Evolutionary conservation across 106 monocot species (phyloP), one percentile per base, ranked within the genome.

Genomic region (Dioscorea dumetorum): DNA sequence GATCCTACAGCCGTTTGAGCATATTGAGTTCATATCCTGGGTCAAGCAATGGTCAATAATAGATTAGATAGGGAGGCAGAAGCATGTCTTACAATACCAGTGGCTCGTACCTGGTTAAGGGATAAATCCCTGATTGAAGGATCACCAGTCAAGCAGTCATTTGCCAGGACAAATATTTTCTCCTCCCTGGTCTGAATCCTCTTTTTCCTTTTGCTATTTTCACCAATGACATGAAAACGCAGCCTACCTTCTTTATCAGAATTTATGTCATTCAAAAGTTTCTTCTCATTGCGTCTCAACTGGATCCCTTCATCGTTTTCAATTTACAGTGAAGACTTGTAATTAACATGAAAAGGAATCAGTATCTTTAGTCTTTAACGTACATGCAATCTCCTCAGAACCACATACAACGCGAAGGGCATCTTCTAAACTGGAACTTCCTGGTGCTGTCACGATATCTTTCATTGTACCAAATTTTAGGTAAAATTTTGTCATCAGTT

Each of bases 401-500:
- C 70, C 76, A 60, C 82, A 89, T 48, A 92, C 63, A 62, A 90
- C 78, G 70, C 21, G 86, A 71, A 97, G 80, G 16, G 70, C 79
- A 67, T 97, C 87, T 76, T 97, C 97, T 62, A 89, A 72, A 62
- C 72, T 90, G 89, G 84, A 89, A 71, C 87, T 84, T 68, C 79
- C 92, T 60, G 97, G 84, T 58, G 89, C 86, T 81, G 81, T 82
- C 20, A 97, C 78, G 48, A 97, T 92, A 70, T 76, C 77, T 73
- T 97, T 97, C 97, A 97, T 97, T 13, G 97, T 97, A 58, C 78
- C 75, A 73, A 92, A 92, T 66, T 97, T 97, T 50, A 97, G 64
- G 58, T 97, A 97, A 66, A 74, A 97, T 64, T 92, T 97, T 72
- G 92, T 82, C 97, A 97, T 97, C 62, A 97, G 52, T 35, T 66